A percentile compares a stretch with the other conserved stretches of the same genome.
These are phyloP conservation scores for Filobasidium wieringae DNA, from an alignment of 768 basidiomycete species.

Conservation along the genomic window DNA sequence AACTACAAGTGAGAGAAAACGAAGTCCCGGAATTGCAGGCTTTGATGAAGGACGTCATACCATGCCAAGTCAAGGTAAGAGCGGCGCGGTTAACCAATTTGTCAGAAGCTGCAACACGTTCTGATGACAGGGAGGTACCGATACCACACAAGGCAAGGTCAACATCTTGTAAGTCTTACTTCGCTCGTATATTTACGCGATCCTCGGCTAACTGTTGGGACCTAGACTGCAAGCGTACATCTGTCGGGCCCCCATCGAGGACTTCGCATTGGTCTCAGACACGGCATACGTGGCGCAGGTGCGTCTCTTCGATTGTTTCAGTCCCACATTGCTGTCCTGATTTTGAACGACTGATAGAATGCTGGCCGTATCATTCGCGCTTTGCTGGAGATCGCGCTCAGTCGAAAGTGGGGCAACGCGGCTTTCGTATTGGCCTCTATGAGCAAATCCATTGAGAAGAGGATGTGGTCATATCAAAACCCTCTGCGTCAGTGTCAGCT, in stretches of 20 bases:
- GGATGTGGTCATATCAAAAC: constrained; percentile 89
- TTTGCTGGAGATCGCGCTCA: constrained; percentile 84
- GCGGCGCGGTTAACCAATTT: background rate
- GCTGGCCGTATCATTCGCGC: constrained; percentile 89
- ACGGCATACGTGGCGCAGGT: constrained; percentile 79
- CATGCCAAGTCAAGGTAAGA: constrained; percentile 68
- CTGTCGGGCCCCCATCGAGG: constrained; percentile 65
- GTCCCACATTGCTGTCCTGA: background rate
- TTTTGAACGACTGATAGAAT: constrained; percentile 43
- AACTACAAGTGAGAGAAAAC: constrained; percentile 83
- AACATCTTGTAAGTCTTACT: constrained; percentile 54
- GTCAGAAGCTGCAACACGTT: background rate
- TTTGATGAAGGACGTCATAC: constrained; percentile 53
- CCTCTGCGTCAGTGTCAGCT: constrained; percentile 62
- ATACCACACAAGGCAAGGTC: constrained; percentile 68
- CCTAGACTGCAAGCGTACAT: constrained; percentile 66
- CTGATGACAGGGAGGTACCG: constrained; percentile 49
- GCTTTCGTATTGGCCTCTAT: constrained; percentile 70
- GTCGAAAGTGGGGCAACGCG: constrained; percentile 78
- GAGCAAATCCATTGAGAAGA: constrained; percentile 84
- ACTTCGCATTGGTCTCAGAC: constrained; percentile 93
- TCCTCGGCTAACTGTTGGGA: background rate
- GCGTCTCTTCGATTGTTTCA: background rate
- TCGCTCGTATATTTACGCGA: background rate
- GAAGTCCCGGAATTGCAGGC: constrained; percentile 71